phyloP scores from a whole-genome alignment of 305 asterid genomes.

The Fraxinus ornus region DNA sequence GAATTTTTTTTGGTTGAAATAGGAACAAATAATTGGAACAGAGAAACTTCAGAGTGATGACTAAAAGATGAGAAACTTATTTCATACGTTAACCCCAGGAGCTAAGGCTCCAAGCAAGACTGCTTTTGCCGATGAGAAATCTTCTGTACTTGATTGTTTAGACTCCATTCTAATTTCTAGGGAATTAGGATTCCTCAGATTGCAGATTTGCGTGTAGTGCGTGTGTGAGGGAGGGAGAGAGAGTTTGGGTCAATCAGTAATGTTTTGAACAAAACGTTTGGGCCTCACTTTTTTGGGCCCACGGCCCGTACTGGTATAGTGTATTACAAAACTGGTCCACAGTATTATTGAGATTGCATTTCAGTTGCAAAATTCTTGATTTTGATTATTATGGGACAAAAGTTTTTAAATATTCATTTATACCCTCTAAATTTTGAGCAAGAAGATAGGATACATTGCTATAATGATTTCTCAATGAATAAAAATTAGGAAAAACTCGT shows the following conservation, averaged over 20 bases:
- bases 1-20: neutral
- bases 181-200: constrained; percentile 18
- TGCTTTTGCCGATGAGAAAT: constrained; percentile 65
- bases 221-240: neutral
- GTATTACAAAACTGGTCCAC: neutral
- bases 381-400: neutral
- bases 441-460: neutral
- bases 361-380: neutral
- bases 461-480: neutral
- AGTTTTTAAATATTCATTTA: neutral
- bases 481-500: neutral
- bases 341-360: neutral
- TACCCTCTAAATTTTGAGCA: neutral
- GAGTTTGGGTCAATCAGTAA: neutral
- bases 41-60: constrained; percentile 17
- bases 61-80: constrained; percentile 7
- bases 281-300: neutral
- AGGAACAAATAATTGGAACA: neutral
- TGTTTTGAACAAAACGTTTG: neutral
- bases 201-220: neutral
- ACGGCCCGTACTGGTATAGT: too few species aligned
- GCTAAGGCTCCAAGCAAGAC: constrained; percentile 84
- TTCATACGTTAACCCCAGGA: constrained; percentile 83
- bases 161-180: constrained; percentile 41
- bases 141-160: constrained; percentile 32